Percentiles rank a stretch among this genome's conserved stretches.
Conservation (phyloP, 352 stramenopile species). For the Phytophthora pini region DNA sequence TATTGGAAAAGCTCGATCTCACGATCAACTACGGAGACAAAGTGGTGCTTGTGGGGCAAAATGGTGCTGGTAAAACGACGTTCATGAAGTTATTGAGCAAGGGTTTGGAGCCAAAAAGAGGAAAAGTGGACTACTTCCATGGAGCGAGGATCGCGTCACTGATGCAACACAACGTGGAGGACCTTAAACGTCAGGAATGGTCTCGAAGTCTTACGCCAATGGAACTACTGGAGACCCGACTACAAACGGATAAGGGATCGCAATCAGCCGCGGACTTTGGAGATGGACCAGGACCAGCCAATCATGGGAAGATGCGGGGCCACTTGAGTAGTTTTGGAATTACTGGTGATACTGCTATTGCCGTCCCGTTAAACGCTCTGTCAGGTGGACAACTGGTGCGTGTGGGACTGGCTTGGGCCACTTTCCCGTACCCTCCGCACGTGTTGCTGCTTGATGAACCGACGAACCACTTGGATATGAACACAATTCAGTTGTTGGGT, state of each 20-base stretch:
- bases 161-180: conserved; percentile 74
- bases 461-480: conserved; percentile 94
- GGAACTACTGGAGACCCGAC: conserved; percentile 44
- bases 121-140: conserved; percentile 58
- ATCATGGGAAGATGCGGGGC: conserved; percentile 47
- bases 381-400: conserved; percentile 65
- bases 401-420: conserved; percentile 55
- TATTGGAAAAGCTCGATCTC: conserved; percentile 75
- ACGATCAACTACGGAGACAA: conserved; percentile 81
- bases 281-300: neutral
- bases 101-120: conserved; percentile 58
- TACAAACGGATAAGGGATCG: conserved; percentile 44
- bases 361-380: conserved; percentile 44
- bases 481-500: conserved; percentile 76
- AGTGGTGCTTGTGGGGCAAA: conserved; percentile 90
- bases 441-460: conserved; percentile 93
- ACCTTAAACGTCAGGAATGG: conserved; percentile 61
- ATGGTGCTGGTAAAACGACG: conserved; percentile 91
- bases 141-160: conserved; percentile 55
- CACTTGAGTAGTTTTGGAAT: conserved; percentile 65
- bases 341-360: conserved; percentile 37
- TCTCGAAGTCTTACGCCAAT: conserved; percentile 50
- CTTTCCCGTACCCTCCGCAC: conserved; percentile 90
- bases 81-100: conserved; percentile 94
- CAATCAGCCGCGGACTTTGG: conserved; percentile 4